These are phyloP conservation scores for Mucor irregularis DNA, from an alignment of 371 early-diverging fungal species.

Conservation along the genomic window DNA sequence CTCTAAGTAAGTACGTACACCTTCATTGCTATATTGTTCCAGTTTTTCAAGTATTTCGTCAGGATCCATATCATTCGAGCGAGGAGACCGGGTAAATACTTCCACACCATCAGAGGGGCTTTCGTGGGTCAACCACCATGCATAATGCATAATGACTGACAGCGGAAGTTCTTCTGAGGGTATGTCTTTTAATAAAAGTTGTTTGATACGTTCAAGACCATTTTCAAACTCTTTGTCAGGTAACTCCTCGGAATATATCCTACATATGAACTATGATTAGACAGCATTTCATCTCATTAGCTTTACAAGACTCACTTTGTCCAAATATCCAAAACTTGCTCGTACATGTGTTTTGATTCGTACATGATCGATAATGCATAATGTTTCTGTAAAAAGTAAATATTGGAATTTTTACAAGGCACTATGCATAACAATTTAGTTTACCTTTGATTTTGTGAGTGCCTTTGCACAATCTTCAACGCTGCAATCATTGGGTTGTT, in stretches of 20 bases:
- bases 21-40: constrained; percentile 41
- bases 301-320: constrained; percentile 68
- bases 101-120: constrained; percentile 51
- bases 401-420: not conserved
- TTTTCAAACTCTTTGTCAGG: constrained; percentile 56
- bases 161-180: constrained; percentile 32
- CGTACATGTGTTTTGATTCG: constrained; percentile 50
- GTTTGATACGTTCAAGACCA: constrained; percentile 51
- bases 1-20: constrained; percentile 55
- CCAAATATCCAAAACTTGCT: constrained; percentile 67
- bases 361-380: constrained; percentile 70
- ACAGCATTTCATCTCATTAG: not conserved
- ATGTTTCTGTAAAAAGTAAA: constrained; percentile 38
- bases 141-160: constrained; percentile 53
- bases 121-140: constrained; percentile 61
- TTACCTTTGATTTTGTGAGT: constrained; percentile 45
- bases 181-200: constrained; percentile 36
- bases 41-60: constrained; percentile 50
- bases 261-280: constrained; percentile 10
- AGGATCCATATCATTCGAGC: constrained; percentile 55
- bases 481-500: constrained; percentile 55
- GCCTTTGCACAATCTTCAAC: constrained; percentile 53
- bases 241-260: constrained; percentile 54
- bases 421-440: not conserved
- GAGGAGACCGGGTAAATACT: constrained; percentile 50